Percentiles rank a stretch among this genome's conserved stretches.
These are phyloP conservation scores for Gracilariopsis chorda DNA, from an alignment of 23 red algal genomes.

Conservation along the genomic window DNA sequence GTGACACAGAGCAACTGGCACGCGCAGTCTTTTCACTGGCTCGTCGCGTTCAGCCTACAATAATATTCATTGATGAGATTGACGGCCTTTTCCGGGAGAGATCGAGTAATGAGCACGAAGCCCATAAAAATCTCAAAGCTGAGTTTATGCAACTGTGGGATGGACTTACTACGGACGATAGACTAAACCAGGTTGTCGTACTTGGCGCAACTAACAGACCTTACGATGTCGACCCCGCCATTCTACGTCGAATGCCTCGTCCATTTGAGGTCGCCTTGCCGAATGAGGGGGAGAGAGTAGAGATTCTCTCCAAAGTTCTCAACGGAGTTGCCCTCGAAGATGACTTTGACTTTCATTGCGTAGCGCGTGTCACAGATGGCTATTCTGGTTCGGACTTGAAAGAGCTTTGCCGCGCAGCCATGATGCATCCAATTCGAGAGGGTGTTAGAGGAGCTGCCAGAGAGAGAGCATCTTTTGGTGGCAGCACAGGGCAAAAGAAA, in stretches of 20 bases:
- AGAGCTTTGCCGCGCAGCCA: slow-evolving; percentile 92
- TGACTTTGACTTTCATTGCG: slow-evolving; percentile 13
- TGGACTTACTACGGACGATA: slow-evolving; percentile 79
- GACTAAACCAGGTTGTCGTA: slow-evolving; percentile 74
- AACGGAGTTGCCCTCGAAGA: slow-evolving; percentile 50
- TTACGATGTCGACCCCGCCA: slow-evolving; percentile 95
- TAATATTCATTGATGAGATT: slow-evolving; percentile 99
- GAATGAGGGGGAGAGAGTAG: slow-evolving; percentile 41
- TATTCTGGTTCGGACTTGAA: slow-evolving; percentile 95
- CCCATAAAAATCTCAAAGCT: slow-evolving; percentile 96
- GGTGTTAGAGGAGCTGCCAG: slow-evolving; percentile 55
- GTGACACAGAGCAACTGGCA: slow-evolving; percentile 92
- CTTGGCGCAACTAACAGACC: slow-evolving; percentile 97
- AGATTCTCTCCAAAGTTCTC: slow-evolving; percentile 82
- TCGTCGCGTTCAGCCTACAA: slow-evolving; percentile 79
- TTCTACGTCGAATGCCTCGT: slow-evolving; percentile 90
- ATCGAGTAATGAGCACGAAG: slow-evolving; percentile 85
- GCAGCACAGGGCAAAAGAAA: not conserved
- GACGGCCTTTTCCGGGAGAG: slow-evolving; percentile 95
- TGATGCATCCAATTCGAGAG: slow-evolving; percentile 77
- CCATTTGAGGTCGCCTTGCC: slow-evolving; percentile 89
- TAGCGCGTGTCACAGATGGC: slow-evolving; percentile 78
- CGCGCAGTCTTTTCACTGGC: slow-evolving; percentile 96
- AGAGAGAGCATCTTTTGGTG: slow-evolving; percentile 4
- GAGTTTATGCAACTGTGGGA: slow-evolving; percentile 99